Conservation (phyloP, 169 alveolate species). For the Eimeria necatrix region DNA sequence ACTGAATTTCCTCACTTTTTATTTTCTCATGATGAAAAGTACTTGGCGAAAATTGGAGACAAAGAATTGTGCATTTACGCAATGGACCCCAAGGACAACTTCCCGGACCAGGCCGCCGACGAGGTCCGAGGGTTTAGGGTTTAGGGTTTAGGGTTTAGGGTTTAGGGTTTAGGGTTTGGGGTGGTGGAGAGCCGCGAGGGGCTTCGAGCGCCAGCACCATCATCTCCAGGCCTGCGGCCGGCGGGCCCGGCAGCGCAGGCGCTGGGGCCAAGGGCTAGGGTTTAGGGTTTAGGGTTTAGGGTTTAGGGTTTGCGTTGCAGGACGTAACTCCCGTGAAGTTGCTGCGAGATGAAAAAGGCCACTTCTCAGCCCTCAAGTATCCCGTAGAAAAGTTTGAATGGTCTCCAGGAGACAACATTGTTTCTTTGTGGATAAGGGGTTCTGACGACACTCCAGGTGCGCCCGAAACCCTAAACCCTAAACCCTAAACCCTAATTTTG, state of each 20-base stretch:
- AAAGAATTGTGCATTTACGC: slow-evolving; percentile 83
- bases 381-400: slow-evolving; percentile 92
- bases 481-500: neutral
- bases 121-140: slow-evolving; percentile 63
- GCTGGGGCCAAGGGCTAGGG: neutral
- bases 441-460: slow-evolving; percentile 93
- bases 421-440: slow-evolving; percentile 92
- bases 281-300: slow-evolving; percentile 42
- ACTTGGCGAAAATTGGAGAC: slow-evolving; percentile 90
- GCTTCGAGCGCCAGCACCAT: neutral
- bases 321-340: slow-evolving; percentile 65
- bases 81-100: slow-evolving; percentile 70
- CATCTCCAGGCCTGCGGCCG: neutral
- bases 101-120: slow-evolving; percentile 44
- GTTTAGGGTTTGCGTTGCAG: slow-evolving; percentile 18
- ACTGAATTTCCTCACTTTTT: slow-evolving; percentile 89
- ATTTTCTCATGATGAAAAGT: slow-evolving; percentile 92
- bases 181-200: neutral
- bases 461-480: slow-evolving; percentile 16
- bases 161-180: slow-evolving; percentile 36
- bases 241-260: too few species aligned
- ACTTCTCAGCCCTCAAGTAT: slow-evolving; percentile 88
- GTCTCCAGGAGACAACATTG: slow-evolving; percentile 94
- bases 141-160: neutral
- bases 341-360: slow-evolving; percentile 73